A percentile compares a stretch with the other conserved stretches of the same genome.
These are phyloP conservation scores for Monosporascus sp. DNA, from an alignment of 2,329 filamentous ascomycete genomes.

Conservation along the genomic window DNA sequence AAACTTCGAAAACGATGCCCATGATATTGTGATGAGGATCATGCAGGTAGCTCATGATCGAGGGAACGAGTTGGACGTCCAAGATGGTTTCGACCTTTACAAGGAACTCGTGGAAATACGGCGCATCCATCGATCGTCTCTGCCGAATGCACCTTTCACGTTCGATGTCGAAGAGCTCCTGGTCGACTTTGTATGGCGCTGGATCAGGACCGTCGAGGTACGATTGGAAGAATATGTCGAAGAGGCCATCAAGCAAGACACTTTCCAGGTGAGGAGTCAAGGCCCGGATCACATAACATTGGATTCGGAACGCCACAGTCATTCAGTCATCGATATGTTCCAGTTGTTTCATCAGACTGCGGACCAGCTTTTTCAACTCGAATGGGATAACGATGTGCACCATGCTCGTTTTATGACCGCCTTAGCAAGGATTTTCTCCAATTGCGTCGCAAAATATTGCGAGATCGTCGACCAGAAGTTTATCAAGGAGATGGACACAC, in stretches of 20 bases:
- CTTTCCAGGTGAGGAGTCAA: conserved; percentile 70
- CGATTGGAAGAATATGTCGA: conserved; percentile 82
- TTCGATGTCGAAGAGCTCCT: conserved; percentile 85
- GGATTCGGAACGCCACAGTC: conserved; percentile 84
- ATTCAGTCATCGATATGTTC: conserved; percentile 91
- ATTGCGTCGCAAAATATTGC: conserved; percentile 82
- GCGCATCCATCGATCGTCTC: conserved; percentile 68
- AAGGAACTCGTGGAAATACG: conserved; percentile 82
- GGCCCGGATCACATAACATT: conserved; percentile 58
- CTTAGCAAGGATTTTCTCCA: conserved; percentile 76
- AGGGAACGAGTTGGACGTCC: conserved; percentile 72
- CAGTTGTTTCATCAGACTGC: conserved; percentile 88
- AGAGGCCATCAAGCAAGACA: conserved; percentile 83
- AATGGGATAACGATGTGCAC: conserved; percentile 91
- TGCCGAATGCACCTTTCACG: conserved; percentile 71
- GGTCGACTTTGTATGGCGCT: conserved; percentile 92
- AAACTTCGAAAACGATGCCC: conserved; percentile 82
- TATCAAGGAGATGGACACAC: conserved; percentile 84
- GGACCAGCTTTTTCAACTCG: conserved; percentile 77
- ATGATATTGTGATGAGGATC: conserved; percentile 78
- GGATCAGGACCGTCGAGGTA: conserved; percentile 76
- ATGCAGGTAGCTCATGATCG: conserved; percentile 66
- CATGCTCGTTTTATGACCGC: conserved; percentile 97
- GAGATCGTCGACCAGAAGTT: conserved; percentile 86
- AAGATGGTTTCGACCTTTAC: conserved; percentile 94